Conservation (phyloP, 169 alveolate species). For the Pseudocohnilembus persalinus region DNA sequence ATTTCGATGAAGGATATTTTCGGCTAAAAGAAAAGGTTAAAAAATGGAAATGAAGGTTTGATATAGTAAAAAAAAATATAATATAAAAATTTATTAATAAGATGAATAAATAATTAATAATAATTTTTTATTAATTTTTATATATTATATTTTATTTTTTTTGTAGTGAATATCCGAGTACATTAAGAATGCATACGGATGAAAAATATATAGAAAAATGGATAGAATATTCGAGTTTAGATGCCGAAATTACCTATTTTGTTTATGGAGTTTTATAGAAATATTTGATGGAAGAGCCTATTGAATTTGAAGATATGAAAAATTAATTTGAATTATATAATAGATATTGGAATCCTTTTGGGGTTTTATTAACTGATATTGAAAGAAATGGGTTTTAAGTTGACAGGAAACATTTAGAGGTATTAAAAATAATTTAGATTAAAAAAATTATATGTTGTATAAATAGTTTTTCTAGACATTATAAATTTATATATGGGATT, state of each 20-base stretch:
- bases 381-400: constrained; percentile 77
- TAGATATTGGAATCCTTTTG: constrained; percentile 79
- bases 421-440: too few species aligned
- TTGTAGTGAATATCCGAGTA: constrained; percentile 23
- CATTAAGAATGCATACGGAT: constrained; percentile 60
- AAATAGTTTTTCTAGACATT: too few species aligned
- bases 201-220: constrained; percentile 53
- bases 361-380: constrained; percentile 75
- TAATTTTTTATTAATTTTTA: too few species aligned
- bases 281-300: constrained; percentile 4
- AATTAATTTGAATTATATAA: constrained; percentile 59
- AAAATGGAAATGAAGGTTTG: constrained; percentile 20
- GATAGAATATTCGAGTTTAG: constrained; percentile 76
- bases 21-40: constrained; percentile 19
- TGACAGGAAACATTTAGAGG: constrained; percentile 55
- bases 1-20: constrained; percentile 23
- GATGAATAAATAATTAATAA: too few species aligned
- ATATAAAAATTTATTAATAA: too few species aligned
- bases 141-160: too few species aligned
- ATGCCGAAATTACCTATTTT: constrained; percentile 79
- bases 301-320: constrained; percentile 55
- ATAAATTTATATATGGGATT: too few species aligned
- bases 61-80: not conserved
- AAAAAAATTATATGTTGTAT: too few species aligned
- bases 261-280: constrained; percentile 50